Percentiles rank a stretch among this genome's conserved stretches.
Conservation (phyloP, 2,329 filamentous ascomycete species). For the Hortaea werneckii region DNA sequence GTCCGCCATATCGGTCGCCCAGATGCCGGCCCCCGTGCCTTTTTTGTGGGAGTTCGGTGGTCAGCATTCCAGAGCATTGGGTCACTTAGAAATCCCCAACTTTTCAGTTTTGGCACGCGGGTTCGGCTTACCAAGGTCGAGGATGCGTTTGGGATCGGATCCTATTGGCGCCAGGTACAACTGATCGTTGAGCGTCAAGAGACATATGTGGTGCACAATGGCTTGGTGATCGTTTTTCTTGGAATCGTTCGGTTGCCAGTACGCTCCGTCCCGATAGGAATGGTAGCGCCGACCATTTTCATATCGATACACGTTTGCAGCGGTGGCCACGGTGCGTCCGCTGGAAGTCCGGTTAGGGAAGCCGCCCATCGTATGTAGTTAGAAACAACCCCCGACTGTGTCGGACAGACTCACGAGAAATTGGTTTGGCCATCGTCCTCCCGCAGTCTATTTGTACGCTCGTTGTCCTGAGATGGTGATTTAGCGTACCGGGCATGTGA, state of each 20-base stretch:
- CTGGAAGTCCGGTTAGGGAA: not conserved
- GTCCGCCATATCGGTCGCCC: slow-evolving; percentile 24
- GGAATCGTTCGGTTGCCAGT: slow-evolving; percentile 30
- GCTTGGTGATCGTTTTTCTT: slow-evolving; percentile 21
- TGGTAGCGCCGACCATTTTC: slow-evolving; percentile 29
- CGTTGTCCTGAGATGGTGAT: not conserved
- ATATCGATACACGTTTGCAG: slow-evolving; percentile 28
- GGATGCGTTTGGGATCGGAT: slow-evolving; percentile 19
- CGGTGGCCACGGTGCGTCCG: slow-evolving; percentile 27
- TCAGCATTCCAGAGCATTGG: not conserved
- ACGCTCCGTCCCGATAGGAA: slow-evolving; percentile 24
- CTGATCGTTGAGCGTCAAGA: slow-evolving; percentile 22
- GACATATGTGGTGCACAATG: slow-evolving; percentile 31
- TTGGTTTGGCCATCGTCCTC: not conserved
- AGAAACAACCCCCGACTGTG: not conserved
- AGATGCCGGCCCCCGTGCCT: slow-evolving; percentile 1
- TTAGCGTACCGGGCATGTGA: not conserved
- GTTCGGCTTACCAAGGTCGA: slow-evolving; percentile 34
- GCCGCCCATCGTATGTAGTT: slow-evolving; percentile 14
- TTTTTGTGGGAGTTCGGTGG: not conserved
- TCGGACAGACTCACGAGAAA: not conserved
- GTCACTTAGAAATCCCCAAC: slow-evolving; percentile 16
- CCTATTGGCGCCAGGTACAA: slow-evolving; percentile 23
- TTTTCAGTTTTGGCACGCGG: slow-evolving; percentile 16
- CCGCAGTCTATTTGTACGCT: not conserved